These are phyloP conservation scores for Venturia asperata DNA, from an alignment of 2,329 filamentous ascomycete genomes.

Conservation along the genomic window DNA sequence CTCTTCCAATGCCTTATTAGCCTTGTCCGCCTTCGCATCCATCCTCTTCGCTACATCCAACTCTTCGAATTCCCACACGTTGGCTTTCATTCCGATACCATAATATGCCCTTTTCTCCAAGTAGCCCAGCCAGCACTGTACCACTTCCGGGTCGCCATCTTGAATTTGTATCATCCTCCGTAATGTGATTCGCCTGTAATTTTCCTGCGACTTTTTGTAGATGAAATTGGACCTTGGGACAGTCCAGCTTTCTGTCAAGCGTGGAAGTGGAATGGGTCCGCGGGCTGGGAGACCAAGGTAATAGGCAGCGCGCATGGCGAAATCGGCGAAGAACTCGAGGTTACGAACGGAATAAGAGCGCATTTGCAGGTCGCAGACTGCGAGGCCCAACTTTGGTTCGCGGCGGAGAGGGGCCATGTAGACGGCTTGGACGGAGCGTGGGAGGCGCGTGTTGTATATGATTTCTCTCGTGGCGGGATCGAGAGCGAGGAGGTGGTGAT, in stretches of 20 bases:
- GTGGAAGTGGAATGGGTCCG: slow-evolving; percentile 78
- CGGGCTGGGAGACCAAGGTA: slow-evolving; percentile 81
- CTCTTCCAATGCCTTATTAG: slow-evolving; percentile 22
- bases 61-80: slow-evolving; percentile 81
- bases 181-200: slow-evolving; percentile 87
- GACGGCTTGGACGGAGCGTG: slow-evolving; percentile 74
- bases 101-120: slow-evolving; percentile 87
- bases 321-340: slow-evolving; percentile 90
- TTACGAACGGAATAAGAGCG: slow-evolving; percentile 87
- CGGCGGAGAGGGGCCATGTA: slow-evolving; percentile 80
- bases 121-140: slow-evolving; percentile 89
- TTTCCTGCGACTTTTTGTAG: slow-evolving; percentile 95
- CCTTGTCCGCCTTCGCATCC: slow-evolving; percentile 30
- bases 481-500: slow-evolving; percentile 11
- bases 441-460: slow-evolving; percentile 46
- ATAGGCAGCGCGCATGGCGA: slow-evolving; percentile 88
- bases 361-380: slow-evolving; percentile 83
- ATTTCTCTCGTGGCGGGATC: slow-evolving; percentile 16
- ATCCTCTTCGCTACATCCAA: slow-evolving; percentile 40
- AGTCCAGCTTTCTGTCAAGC: slow-evolving; percentile 88
- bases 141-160: slow-evolving; percentile 80
- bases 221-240: slow-evolving; percentile 85
- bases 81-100: slow-evolving; percentile 98
- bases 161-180: slow-evolving; percentile 84
- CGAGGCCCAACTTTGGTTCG: slow-evolving; percentile 65